Evolutionary conservation across 2,329 filamentous ascomycete genomes (phyloP), one percentile per base, ranked within the genome.

Genomic region (Pyrenophora teres): DNA sequence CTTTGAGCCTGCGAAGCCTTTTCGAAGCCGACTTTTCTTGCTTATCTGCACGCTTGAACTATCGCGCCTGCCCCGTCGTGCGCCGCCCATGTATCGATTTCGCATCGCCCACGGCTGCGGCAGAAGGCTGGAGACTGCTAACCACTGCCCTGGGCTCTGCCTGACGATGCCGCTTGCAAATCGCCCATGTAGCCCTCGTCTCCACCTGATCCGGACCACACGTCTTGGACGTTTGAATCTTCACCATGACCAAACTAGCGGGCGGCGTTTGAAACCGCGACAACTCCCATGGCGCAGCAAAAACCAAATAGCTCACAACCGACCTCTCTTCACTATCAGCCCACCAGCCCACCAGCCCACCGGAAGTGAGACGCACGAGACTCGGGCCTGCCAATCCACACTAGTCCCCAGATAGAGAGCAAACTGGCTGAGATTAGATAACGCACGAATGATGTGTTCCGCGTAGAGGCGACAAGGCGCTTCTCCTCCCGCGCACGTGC

Each of bases 371-470:
- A 39, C 42, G 6, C 30, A 25, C 30, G 44, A 46, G 39, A 23
- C 44, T 35, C 27, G 23, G 13, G 21, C 31, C 30, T 36, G 44
- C 35, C 44, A n/a, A 46, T 33, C 31, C 36, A 19, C 25, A 40
- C 23, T 46, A 30, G 35, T 44, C 10, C 12, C 18, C 13, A 13
- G 40, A 16, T 25, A 21, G 38, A 19, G 12, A 13, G 39, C 15
- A 40, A 30, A 30, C 7, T 23, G 21, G 19, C 16, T 38, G 30
- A 45, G 49, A 52, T 47, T 48, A 50, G 45, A 56, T 56, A 52
- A 53, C 31, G 53, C 50, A 43, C 45, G 45, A 50, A 52, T 52
- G 23, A 56, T 49, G 44, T 13, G 40, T 52, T 40, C 40, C 39
- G 36, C 25, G 48, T 25, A 10, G 25, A 49, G 32, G 33, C 44